Base-by-base conservation (phyloP, 345 rosid genomes). In the Populus davidiana region DNA sequence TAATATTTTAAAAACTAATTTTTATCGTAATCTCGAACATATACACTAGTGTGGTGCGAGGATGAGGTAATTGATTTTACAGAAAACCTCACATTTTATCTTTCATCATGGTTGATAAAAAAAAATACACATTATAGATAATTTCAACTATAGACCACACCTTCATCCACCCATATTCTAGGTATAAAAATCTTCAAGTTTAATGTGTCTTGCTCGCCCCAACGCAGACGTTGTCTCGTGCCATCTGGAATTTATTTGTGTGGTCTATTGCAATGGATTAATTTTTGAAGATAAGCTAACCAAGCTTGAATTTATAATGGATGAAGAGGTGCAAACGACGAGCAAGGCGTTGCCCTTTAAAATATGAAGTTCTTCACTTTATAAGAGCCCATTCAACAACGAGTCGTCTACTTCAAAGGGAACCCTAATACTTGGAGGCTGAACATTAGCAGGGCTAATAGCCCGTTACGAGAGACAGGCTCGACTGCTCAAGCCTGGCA, bases 31-130 rank as follows among this genome's bases (percentile, higher is more conserved):
- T 33, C 5, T 33, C 5, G 5, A 4, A 33, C 5, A 33, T 33
- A 5, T 4, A 0, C 0, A 5, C 5, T 33, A 33, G 5, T 4
- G 5, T 4, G 5, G 4, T 33, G 36, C 0, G 36, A 33, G 36
- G 36, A 33, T 33, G 36, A 33, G 36, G 36, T 33, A 33, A 33
- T 33, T 33, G 36, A 33, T 33, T 33, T 33, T 33, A 33, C 36
- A 33, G 36, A 33, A 33, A 33, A 33, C 5, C 0, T 33, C 36
- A 33, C 36, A 33, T 33, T 33, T 33, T 33, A 33, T 4, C 36
- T 33, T 4, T 33, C 36, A 33, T 33, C 36, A 33, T 33, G 0
- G 36, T 33, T 47, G 50, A 47, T 47, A 13, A 16, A 47, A 13
- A 33, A 33, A 33, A 33, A 5, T 47, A 12, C 18, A 47, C 17